Conservation (phyloP, 1,284 basidiomycete genomes). For the Wallemia hederae region DNA sequence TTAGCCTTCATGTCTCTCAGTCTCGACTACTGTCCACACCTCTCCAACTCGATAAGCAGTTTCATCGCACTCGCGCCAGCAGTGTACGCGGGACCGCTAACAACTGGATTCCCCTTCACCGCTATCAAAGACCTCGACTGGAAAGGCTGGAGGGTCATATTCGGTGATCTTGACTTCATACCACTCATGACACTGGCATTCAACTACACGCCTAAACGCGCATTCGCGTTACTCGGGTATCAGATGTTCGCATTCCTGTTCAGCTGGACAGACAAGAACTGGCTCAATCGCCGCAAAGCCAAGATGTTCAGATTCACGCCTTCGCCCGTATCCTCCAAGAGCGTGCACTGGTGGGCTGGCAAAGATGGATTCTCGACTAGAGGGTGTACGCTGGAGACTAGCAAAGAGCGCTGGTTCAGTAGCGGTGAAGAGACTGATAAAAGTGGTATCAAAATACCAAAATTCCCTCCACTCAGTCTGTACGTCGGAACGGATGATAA, state of each 20-base stretch:
- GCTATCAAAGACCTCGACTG: slow-evolving; percentile 23
- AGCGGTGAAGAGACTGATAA: neutral
- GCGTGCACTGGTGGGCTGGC: slow-evolving; percentile 24
- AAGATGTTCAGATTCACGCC: slow-evolving; percentile 37
- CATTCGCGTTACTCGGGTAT: slow-evolving; percentile 22
- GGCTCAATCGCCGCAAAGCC: slow-evolving; percentile 24
- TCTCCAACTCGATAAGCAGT: slow-evolving; percentile 25
- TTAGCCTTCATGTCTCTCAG: slow-evolving; percentile 26
- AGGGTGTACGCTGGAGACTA: slow-evolving; percentile 26
- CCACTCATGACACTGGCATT: slow-evolving; percentile 31
- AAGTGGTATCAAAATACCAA: slow-evolving; percentile 14
- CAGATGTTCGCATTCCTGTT: slow-evolving; percentile 33
- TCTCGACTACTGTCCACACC: slow-evolving; percentile 26
- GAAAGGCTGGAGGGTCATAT: slow-evolving; percentile 25
- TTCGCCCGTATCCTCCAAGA: slow-evolving; percentile 22
- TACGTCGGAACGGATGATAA: slow-evolving; percentile 25
- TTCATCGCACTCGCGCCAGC: slow-evolving; percentile 32
- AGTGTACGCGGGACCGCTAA: slow-evolving; percentile 29
- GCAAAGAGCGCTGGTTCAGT: slow-evolving; percentile 22
- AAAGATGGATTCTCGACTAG: slow-evolving; percentile 28
- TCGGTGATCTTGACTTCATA: slow-evolving; percentile 28
- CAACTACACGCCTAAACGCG: slow-evolving; percentile 23
- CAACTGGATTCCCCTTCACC: slow-evolving; percentile 27
- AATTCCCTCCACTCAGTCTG: slow-evolving; percentile 26
- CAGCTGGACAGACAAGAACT: slow-evolving; percentile 25